Evolutionary conservation across 1,139 yeast species (phyloP), one percentile per base, ranked within the genome.

Genomic region (Scheffersomyces illinoinensis): DNA sequence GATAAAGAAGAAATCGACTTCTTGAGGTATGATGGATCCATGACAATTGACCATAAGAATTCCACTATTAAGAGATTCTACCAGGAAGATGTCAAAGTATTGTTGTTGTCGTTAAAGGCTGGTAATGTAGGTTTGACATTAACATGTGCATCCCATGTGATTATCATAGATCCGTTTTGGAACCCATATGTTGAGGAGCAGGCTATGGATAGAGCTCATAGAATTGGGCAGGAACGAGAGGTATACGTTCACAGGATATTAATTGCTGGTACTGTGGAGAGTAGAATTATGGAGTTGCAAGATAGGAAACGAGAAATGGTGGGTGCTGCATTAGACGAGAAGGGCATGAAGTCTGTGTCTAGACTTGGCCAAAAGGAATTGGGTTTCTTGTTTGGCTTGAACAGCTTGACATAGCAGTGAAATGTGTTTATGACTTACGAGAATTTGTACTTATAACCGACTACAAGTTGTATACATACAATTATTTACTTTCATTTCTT

Each of bases 101-200:
- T 93, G 69, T 77, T 93, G 55, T 81, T 92, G 26, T 91, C 97
- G 0, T 82, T 93, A 68, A 89, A 89, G 69, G 97, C 98, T 0
- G 98, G 98, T 66, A 93, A 91, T 71, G 95, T 93, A 17, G 98
- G 98, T 6, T 80, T 93, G 62, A 93, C 98, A 0, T 79, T 93
- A 63, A 93, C 98, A 0, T 91, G 96, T 76, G 98, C 98, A 0
- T 90, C 92, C 51, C 97, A 92, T 71, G 96, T 93, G 12, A 85
- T 93, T 56, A 84, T 93, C 14, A 84, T 91, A 80, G 98, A 93
- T 71, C 98, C 98, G 18, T 93, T 92, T 71, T 93, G 98, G 98
- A 93, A 93, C 69, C 98, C 98, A 1, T 93, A 84, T 72, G 97
- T 93, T 3, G 98, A 93, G 73, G 97, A 91, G 54, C 98, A 93